Conservation (phyloP, 2,329 filamentous ascomycete species). For the Hymenoscyphus repandus region DNA sequence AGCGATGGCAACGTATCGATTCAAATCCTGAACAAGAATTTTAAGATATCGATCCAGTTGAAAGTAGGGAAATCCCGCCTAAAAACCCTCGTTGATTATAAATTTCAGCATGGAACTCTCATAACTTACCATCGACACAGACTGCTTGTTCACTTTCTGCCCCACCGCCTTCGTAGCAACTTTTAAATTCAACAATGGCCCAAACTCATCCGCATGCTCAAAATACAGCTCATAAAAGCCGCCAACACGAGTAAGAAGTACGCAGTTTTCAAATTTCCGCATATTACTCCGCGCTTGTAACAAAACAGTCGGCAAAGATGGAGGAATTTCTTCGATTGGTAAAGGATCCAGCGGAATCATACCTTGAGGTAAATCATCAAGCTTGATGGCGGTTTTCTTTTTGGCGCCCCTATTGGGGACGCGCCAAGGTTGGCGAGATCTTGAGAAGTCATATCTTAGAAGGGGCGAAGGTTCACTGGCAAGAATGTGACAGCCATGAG, state of each 20-base stretch:
- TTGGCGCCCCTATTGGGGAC: constrained; percentile 43
- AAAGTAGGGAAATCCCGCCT: constrained; percentile 90
- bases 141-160: constrained; percentile 64
- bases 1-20: constrained; percentile 86
- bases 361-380: constrained; percentile 55
- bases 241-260: constrained; percentile 85
- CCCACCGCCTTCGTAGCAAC: constrained; percentile 73
- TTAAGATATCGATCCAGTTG: constrained; percentile 93
- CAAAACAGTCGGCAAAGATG: constrained; percentile 78
- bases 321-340: constrained; percentile 36
- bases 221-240: constrained; percentile 98
- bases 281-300: constrained; percentile 86
- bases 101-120: background rate
- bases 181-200: constrained; percentile 81
- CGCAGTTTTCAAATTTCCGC: constrained; percentile 83
- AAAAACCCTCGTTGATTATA: constrained; percentile 5
- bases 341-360: constrained; percentile 36
- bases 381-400: constrained; percentile 47
- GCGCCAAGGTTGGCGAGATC: background rate
- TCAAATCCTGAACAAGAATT: constrained; percentile 83
- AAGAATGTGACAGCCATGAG: background rate
- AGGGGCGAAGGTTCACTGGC: constrained; percentile 5
- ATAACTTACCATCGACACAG: constrained; percentile 72
- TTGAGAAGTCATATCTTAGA: constrained; percentile 7
- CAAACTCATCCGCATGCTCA: constrained; percentile 86